Base-by-base conservation (phyloP, 2,329 filamentous ascomycete species). In the Cylindrodendrum hubeiense region DNA sequence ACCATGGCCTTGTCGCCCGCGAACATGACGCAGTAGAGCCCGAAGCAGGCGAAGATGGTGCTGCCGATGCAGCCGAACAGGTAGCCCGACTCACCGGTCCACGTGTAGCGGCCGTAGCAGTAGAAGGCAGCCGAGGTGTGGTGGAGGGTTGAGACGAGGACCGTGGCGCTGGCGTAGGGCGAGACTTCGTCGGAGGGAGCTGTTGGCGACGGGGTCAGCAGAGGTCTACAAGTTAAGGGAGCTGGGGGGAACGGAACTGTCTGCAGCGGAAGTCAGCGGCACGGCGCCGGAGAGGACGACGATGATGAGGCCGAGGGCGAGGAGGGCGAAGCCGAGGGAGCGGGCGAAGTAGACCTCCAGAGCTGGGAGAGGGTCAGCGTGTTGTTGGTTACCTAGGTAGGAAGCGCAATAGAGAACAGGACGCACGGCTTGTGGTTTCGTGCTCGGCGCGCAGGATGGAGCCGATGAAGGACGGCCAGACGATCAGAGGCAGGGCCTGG, bases 321-420 rank as follows among this genome's bases (percentile, higher is more conserved):
- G 81, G 47, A 94, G 85, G 30, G 89, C 82, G 61, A 95, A 82
- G 67, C 91, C 93, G 1, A 94, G 85, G 28, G 86, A 88, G 44
- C 92, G 91, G 55, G 89, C 89, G 77, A 95, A 90, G 84, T 95
- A 95, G 60, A 87, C 80, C 78, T 94, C 91, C 33, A 93, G 83
- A 24, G 65, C 74, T 75, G 49, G 80, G 2, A 7, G n/a, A 17
- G 46, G 21, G 28, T 60, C 60, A 60, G 43, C n/a, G 21, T 39
- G 17, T 53, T 21, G 22, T 6, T 41, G 8, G 28, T 4, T 21
- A n/a, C n/a, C n/a, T n/a, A n/a, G n/a, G n/a, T 26, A 21, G 43
- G 21, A 10, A 28, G 21, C 15, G 33, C 55, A 19, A 17, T 17
- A 3, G n/a, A 21, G 24, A 13, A 10, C 4, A 24, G 8, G 17